Evolutionary conservation across 306 rosid genomes (phyloP), one percentile per base, ranked within the genome.

Genomic region (Acacia crassicarpa): DNA sequence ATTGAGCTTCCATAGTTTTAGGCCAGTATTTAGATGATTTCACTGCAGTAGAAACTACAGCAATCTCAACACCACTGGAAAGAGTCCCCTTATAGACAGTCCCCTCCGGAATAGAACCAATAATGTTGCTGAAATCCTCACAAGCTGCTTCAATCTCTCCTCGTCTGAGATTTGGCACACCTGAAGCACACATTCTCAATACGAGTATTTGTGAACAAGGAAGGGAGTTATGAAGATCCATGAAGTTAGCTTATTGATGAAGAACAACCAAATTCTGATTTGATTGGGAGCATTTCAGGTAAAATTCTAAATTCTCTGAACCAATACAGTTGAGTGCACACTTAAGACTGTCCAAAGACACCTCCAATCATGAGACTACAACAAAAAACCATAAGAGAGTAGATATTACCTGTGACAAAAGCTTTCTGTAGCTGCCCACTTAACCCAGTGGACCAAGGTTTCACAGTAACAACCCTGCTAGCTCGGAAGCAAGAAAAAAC

Each of bases 381-480:
- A 16, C 44, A 66, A 1, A 35, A 66, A 16, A 6, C 44, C 16
- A 5, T 32, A 38, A 59, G 72, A 63, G n/a, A 77, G 77, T 59
- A 83, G 65, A 56, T 84, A 67, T 81, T 70, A 94, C 97, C 99
- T 81, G 97, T 81, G 81, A 92, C 87, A 83, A 95, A 93, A 54
- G 99, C 99, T 81, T 91, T 95, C 86, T 94, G 95, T 58, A 95
- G 91, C 86, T 93, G 99, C 67, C 99, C 98, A 84, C 99, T 95
- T 83, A 95, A 81, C 63, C 99, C 99, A 76, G 99, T 92, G 48
- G 90, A 89, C 99, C 99, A 93, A 75, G 99, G 98, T 87, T 87
- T 93, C 16, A 95, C 98, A 2, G 97, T 82, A 27, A 85, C 94
- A 72, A 92, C 97, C 81, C 89, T 89, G 35, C 53, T 91, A 84